phyloP scores from a whole-genome alignment of 2,329 filamentous ascomycete genomes.

The Ceratocystis cubensis region DNA sequence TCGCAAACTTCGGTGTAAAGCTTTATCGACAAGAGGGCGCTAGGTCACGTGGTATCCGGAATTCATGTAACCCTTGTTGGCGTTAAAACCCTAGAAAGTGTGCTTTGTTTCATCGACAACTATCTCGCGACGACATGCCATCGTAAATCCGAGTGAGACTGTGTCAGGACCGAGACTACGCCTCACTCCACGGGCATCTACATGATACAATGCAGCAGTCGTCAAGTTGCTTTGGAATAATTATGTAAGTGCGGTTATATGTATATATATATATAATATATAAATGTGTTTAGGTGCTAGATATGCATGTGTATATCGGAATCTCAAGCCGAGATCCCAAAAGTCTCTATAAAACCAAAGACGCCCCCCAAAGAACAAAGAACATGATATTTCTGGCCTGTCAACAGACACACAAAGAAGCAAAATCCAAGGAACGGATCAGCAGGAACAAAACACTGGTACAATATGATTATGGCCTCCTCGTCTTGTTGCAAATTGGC shows the following conservation, averaged over 20 bases:
- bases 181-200: too few relatives aligned
- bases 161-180: too few relatives aligned
- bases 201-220: too few relatives aligned
- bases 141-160: too few relatives aligned
- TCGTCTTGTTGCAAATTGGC: background rate
- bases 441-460: constrained; percentile 3
- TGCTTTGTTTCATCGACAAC: too few relatives aligned
- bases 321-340: background rate
- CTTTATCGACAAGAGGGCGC: background rate
- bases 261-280: background rate
- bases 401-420: background rate
- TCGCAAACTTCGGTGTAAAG: background rate
- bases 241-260: background rate
- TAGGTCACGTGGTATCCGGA: background rate
- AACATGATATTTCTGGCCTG: background rate
- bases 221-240: too few relatives aligned
- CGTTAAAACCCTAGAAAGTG: too few relatives aligned
- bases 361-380: background rate
- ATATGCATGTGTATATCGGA: background rate
- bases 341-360: background rate
- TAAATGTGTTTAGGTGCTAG: background rate
- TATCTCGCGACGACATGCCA: too few relatives aligned
- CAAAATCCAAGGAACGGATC: background rate
- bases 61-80: background rate
- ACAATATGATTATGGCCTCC: background rate